phyloP scores from a whole-genome alignment of 2,329 filamentous ascomycete species.

The Claviceps sp. region DNA sequence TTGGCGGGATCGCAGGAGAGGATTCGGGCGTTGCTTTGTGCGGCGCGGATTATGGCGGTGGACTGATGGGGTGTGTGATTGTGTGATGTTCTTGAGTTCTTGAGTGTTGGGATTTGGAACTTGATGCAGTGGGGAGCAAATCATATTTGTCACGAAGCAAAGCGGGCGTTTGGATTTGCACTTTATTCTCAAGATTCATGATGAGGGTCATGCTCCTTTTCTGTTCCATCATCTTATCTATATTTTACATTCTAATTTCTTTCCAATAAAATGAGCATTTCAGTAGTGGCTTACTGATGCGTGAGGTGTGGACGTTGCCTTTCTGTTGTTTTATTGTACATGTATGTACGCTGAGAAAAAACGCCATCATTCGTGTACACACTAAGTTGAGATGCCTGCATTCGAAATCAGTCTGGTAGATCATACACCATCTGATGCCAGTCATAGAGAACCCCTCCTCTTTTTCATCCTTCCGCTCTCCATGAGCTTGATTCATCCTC shows the following conservation, averaged over 20 bases:
- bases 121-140: not conserved
- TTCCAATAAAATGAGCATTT: not conserved
- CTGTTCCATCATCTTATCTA: not conserved
- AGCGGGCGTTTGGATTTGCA: not conserved
- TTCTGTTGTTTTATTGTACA: not conserved
- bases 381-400: too few relatives aligned
- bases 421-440: too few relatives aligned
- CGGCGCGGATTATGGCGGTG: slow-evolving; percentile 13
- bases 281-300: not conserved
- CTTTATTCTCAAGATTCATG: not conserved
- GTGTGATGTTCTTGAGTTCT: too few relatives aligned
- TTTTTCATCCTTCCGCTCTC: too few relatives aligned
- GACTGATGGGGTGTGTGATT: not conserved
- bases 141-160: not conserved
- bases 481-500: too few relatives aligned
- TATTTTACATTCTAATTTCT: not conserved
- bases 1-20: slow-evolving; percentile 31
- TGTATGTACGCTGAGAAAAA: too few relatives aligned
- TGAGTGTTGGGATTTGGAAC: too few relatives aligned
- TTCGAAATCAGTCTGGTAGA: too few relatives aligned
- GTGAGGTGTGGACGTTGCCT: too few relatives aligned
- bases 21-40: slow-evolving; percentile 26
- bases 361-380: too few relatives aligned
- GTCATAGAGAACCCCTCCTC: too few relatives aligned
- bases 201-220: not conserved